Evolutionary conservation across 345 rosid genomes (phyloP).

Genomic region (Psidium guajava): DNA sequence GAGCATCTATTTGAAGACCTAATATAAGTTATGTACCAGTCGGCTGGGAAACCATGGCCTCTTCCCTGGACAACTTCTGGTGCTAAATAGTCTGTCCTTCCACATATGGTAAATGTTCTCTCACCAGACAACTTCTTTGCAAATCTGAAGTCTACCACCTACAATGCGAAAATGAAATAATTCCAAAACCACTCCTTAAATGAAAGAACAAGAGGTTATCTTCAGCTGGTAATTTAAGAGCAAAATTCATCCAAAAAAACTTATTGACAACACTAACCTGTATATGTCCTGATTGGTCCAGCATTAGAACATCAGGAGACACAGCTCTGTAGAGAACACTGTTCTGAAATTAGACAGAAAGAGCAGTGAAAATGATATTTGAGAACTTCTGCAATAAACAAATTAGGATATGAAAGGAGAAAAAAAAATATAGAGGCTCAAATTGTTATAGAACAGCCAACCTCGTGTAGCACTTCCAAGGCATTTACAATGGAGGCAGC

Average conservation of each 20-base stretch:
- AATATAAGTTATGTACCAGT: slow-evolving; percentile 41
- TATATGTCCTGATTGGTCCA: slow-evolving; percentile 70
- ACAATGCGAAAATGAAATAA: background rate
- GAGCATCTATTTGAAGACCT: background rate
- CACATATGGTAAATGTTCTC: slow-evolving; percentile 81
- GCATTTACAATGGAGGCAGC: slow-evolving; percentile 69
- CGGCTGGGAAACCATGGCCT: slow-evolving; percentile 80
- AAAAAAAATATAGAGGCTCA: background rate
- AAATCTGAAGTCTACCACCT: slow-evolving; percentile 85
- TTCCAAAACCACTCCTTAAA: too few species aligned
- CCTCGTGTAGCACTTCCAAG: slow-evolving; percentile 76
- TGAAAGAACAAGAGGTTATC: background rate
- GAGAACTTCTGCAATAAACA: background rate
- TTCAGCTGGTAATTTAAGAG: background rate
- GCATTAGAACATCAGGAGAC: slow-evolving; percentile 73
- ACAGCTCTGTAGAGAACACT: slow-evolving; percentile 79
- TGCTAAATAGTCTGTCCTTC: slow-evolving; percentile 74
- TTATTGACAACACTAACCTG: slow-evolving; percentile 38
- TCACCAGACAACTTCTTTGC: slow-evolving; percentile 58
- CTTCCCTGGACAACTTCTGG: slow-evolving; percentile 89
- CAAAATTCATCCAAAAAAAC: background rate
- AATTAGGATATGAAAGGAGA: background rate
- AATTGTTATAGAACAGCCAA: slow-evolving; percentile 2
- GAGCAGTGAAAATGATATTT: background rate
- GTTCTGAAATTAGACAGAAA: slow-evolving; percentile 35